phyloP scores from a whole-genome alignment of 2,329 filamentous ascomycete genomes.

The Fusarium paranaense region DNA sequence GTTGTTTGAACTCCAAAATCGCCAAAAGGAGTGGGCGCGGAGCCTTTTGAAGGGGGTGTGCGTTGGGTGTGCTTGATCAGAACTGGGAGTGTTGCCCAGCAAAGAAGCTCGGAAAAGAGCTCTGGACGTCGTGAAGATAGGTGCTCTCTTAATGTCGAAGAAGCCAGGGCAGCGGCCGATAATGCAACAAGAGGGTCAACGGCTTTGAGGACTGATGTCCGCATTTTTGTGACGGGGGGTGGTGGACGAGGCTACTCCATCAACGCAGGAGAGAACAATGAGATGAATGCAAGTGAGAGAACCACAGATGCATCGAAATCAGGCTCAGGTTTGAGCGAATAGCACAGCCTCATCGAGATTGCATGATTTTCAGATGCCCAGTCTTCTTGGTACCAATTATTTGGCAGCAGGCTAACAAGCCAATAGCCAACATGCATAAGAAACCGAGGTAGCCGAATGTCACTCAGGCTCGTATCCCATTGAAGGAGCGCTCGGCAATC shows the following conservation, averaged over 20 bases:
- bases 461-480: background rate
- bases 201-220: background rate
- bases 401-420: background rate
- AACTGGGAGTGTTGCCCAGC: conserved; percentile 47
- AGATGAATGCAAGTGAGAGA: background rate
- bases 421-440: background rate
- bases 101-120: conserved; percentile 48
- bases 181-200: conserved; percentile 5
- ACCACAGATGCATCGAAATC: background rate
- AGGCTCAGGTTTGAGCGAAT: background rate
- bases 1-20: background rate
- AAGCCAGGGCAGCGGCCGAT: conserved; percentile 40
- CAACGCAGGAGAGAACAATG: background rate
- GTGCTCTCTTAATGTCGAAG: conserved; percentile 36
- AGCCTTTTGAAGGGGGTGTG: too few relatives aligned
- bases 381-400: background rate
- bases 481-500: background rate
- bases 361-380: background rate
- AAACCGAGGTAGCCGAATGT: background rate
- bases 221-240: background rate
- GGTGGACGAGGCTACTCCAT: background rate
- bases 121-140: conserved; percentile 39
- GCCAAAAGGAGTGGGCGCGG: background rate
- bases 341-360: background rate
- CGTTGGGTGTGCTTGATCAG: conserved; percentile 25